These are phyloP conservation scores for Lipomyces sp. DNA, from an alignment of 805 yeast species.

Conservation along the genomic window DNA sequence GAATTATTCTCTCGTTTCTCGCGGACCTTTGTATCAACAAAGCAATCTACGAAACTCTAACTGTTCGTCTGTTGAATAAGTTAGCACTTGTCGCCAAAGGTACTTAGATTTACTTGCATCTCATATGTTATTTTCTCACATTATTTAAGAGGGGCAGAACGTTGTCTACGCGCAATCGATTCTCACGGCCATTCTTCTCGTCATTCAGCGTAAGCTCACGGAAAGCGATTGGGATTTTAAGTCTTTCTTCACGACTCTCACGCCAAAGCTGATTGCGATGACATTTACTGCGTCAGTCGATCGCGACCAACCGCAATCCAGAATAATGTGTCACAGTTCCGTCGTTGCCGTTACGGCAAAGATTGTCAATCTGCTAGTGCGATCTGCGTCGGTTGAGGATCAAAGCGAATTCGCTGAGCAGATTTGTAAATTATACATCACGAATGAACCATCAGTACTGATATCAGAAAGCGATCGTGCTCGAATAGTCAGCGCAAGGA, in stretches of 20 bases:
- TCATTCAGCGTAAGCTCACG: slow-evolving; percentile 34
- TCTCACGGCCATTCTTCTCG: slow-evolving; percentile 42
- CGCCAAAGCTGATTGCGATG: slow-evolving; percentile 36
- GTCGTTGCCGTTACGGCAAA: slow-evolving; percentile 36
- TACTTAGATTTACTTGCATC: neutral
- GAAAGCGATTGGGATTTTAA: slow-evolving; percentile 37
- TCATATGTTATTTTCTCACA: neutral
- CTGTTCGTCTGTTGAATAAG: slow-evolving; percentile 48
- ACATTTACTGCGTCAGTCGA: slow-evolving; percentile 23
- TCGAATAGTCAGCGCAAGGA: slow-evolving; percentile 11
- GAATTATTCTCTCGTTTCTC: slow-evolving; percentile 44
- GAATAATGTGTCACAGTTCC: slow-evolving; percentile 17
- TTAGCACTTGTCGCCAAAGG: slow-evolving; percentile 38
- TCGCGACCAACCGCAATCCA: slow-evolving; percentile 7
- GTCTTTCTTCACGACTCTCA: slow-evolving; percentile 33
- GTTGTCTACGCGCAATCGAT: slow-evolving; percentile 39
- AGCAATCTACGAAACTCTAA: slow-evolving; percentile 48
- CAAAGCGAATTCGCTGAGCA: slow-evolving; percentile 31
- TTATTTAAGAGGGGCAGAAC: slow-evolving; percentile 10
- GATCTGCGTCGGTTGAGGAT: slow-evolving; percentile 32
- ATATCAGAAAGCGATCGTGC: slow-evolving; percentile 21
- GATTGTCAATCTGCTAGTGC: slow-evolving; percentile 39
- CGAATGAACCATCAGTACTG: slow-evolving; percentile 13
- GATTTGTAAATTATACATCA: slow-evolving; percentile 29
- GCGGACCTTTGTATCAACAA: slow-evolving; percentile 45